phyloP scores from a whole-genome alignment of 2,329 filamentous ascomycete species.

The Pseudocercospora cruenta region DNA sequence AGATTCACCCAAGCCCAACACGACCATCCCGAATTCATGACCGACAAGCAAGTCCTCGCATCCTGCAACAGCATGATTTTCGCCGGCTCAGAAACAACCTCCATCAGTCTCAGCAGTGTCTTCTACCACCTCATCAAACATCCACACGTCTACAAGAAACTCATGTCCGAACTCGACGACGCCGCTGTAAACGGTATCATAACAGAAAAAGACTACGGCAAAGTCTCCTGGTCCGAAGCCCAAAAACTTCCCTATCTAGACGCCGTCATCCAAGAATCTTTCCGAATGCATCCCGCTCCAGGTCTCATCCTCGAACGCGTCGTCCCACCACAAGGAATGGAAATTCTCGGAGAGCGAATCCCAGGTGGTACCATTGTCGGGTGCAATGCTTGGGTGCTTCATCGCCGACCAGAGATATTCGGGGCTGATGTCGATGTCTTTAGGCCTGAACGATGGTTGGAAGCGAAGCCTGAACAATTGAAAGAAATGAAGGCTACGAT shows the following conservation, averaged over 20 bases:
- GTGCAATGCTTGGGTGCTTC: conserved; percentile 75
- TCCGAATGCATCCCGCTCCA: conserved; percentile 74
- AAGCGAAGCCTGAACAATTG: conserved; percentile 58
- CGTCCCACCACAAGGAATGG: conserved; percentile 65
- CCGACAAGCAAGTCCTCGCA: conserved; percentile 68
- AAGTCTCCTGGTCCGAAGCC: conserved; percentile 70
- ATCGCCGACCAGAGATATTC: conserved; percentile 69
- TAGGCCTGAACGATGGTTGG: conserved; percentile 69
- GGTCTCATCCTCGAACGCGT: conserved; percentile 75
- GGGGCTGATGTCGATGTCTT: conserved; percentile 68
- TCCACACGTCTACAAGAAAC: conserved; percentile 56
- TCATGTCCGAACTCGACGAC: conserved; percentile 66
- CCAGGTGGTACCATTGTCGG: conserved; percentile 74
- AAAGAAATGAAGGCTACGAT: conserved; percentile 70
- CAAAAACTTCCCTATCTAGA: conserved; percentile 76
- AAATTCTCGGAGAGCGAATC: conserved; percentile 65
- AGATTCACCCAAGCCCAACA: conserved; percentile 73
- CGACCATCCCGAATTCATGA: conserved; percentile 72
- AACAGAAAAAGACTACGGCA: conserved; percentile 51
- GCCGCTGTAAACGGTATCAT: conserved; percentile 57
- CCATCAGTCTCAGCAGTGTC: conserved; percentile 70
- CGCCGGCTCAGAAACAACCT: conserved; percentile 74
- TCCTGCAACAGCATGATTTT: conserved; percentile 73
- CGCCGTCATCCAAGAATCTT: conserved; percentile 76
- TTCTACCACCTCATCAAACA: conserved; percentile 75